Evolutionary conservation across 192 early-diverging fungal genomes (phyloP).

Genomic region (Phycomyces blakesleeanus): DNA sequence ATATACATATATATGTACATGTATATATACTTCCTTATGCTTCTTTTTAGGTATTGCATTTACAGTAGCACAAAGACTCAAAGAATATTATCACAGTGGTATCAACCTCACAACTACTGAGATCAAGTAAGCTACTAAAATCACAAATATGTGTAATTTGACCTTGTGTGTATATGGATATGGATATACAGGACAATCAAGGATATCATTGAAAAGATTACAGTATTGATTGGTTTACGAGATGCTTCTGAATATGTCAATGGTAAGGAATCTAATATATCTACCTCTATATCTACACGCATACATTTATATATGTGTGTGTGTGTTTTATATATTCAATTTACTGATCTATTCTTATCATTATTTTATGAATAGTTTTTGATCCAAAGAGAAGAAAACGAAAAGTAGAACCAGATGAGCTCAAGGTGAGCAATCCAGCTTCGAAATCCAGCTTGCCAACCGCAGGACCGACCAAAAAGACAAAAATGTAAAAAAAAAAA

Average conservation of each 20-base stretch:
- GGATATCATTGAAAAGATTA: conserved; percentile 34
- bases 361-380: conserved; percentile 2
- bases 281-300: too few species aligned
- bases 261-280: neutral
- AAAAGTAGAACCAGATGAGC: conserved; percentile 28
- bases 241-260: conserved; percentile 19
- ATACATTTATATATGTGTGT: too few species aligned
- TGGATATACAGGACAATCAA: conserved; percentile 3
- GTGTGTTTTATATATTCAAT: too few species aligned
- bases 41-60: conserved; percentile 9
- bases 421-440: conserved; percentile 1
- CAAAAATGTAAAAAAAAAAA: conserved; percentile 37
- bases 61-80: neutral
- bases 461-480: conserved; percentile 21
- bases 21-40: neutral
- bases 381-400: conserved; percentile 36
- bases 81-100: conserved; percentile 10
- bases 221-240: conserved; percentile 14
- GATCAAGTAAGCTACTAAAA: neutral
- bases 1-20: too few species aligned
- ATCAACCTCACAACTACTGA: conserved; percentile 1
- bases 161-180: neutral
- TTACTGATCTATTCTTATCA: neutral
- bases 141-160: neutral
- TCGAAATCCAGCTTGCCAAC: too few species aligned